phyloP scores from a whole-genome alignment of 2,329 filamentous ascomycete genomes.

The Chrysoporthe puriensis region DNA sequence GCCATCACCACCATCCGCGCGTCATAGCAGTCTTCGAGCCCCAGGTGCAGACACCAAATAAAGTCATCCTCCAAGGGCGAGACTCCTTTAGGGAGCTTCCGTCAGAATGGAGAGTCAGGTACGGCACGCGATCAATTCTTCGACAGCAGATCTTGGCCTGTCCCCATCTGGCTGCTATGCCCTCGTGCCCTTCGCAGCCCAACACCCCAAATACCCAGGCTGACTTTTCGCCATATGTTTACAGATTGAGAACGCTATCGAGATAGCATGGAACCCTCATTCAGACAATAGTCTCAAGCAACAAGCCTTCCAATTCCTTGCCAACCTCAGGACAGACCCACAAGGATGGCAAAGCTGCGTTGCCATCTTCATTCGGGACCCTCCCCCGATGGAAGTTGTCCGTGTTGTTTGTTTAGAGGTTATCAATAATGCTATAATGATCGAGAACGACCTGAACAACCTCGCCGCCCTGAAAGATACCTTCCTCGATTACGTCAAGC shows the following conservation, averaged over 20 bases:
- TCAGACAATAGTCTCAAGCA: constrained; percentile 75
- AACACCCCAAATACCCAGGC: background rate
- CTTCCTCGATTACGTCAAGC: constrained; percentile 78
- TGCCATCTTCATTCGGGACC: constrained; percentile 78
- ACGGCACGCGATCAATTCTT: constrained; percentile 27
- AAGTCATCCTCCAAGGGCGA: constrained; percentile 20
- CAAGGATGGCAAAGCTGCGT: constrained; percentile 91
- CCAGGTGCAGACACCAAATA: constrained; percentile 10
- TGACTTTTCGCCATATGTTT: constrained; percentile 11
- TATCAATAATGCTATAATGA: constrained; percentile 88
- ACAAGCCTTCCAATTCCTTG: constrained; percentile 81
- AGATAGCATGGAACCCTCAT: constrained; percentile 85
- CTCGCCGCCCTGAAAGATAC: constrained; percentile 78
- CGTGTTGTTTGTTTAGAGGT: constrained; percentile 90
- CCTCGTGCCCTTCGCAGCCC: constrained; percentile 12
- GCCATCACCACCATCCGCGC: constrained; percentile 31
- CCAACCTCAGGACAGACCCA: constrained; percentile 78
- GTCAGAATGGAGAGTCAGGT: constrained; percentile 39
- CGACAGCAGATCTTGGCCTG: constrained; percentile 22
- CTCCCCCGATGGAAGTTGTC: constrained; percentile 78
- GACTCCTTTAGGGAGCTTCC: constrained; percentile 29
- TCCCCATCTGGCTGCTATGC: background rate
- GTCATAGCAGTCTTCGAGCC: constrained; percentile 36
- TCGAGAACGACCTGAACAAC: constrained; percentile 74
- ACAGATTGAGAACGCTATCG: constrained; percentile 91